Conservation (phyloP, 2,329 filamentous ascomycete genomes). For the Beauveria scarabaeidicola region DNA sequence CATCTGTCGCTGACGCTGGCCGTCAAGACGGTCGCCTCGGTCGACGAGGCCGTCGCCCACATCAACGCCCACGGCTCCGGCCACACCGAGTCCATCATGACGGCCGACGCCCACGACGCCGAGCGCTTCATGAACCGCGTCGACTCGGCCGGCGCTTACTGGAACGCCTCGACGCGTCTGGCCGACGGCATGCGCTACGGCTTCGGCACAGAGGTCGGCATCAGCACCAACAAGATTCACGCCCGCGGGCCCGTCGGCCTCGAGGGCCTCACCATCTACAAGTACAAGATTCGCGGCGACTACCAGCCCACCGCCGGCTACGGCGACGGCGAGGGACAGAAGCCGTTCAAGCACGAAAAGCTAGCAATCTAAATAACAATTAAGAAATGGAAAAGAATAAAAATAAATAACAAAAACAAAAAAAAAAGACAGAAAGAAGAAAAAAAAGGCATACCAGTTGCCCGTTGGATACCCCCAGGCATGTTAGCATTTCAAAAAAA, state of each 20-base stretch:
- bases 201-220: constrained; percentile 96
- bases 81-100: constrained; percentile 90
- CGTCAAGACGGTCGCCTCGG: constrained; percentile 63
- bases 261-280: constrained; percentile 94
- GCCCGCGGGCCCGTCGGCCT: constrained; percentile 86
- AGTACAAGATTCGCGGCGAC: constrained; percentile 79
- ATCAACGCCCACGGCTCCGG: constrained; percentile 90
- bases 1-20: constrained; percentile 80
- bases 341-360: constrained; percentile 50
- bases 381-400: not conserved
- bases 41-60: constrained; percentile 70
- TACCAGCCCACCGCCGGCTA: constrained; percentile 80
- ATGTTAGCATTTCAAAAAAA: not conserved
- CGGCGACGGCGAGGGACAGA: constrained; percentile 52
- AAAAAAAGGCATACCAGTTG: constrained; percentile 11
- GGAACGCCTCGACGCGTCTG: constrained; percentile 92
- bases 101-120: constrained; percentile 56
- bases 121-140: constrained; percentile 77
- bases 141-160: constrained; percentile 89
- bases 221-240: constrained; percentile 98
- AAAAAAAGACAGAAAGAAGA: constrained; percentile 2
- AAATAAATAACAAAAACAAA: constrained; percentile 3
- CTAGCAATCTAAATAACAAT: constrained; percentile 29
- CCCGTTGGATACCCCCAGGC: constrained; percentile 6
- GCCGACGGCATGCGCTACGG: constrained; percentile 96